Base-by-base conservation (phyloP, 805 yeast genomes). In the Lipomyces orientalis region DNA sequence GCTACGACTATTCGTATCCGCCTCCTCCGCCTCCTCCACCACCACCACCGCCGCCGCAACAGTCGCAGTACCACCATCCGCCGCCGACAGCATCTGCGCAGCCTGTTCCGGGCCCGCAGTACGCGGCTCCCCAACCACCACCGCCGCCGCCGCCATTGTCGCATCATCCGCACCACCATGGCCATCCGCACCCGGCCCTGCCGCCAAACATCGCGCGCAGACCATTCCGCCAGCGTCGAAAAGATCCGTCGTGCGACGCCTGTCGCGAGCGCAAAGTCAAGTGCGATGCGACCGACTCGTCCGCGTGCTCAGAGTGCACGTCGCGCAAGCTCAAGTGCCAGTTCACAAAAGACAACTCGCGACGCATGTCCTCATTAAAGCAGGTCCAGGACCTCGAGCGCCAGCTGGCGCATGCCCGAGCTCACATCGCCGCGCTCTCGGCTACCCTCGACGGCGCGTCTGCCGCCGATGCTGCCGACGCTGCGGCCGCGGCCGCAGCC, bases 201-300 rank as follows among this genome's bases (percentile, higher is more conserved):
- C 35, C 37, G 22, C 35, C 37, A 31, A 19, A 25, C 43, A 19
- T 19, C 59, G 22, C 46, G 52, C 58, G 68, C 22, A 35, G 76
- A 6, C 73, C 75, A 33, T 73, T 75, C 54, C 71, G 77, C 14
- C 76, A 74, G 56, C 73, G 77, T 35, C 62, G 77, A 16, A 75
- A 75, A 52, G 75, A 75, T 60, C 77, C 77, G 10, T 75, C 77
- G 10, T 75, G 77, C 66, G 77, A 75, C 54, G 75, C 77, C 39
- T 75, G 77, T 57, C 69, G 77, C 31, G 77, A 75, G 58, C 70
- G 77, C 25, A 75, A 75, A 60, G 77, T 75, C 61, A 75, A 75
- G 64, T 75, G 77, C 72, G 77, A 75, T 61, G 76, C 77, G 22
- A 69, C 76, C 7, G 76, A 75, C 57, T 59, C 71, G 19, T 19